Percentiles rank a stretch among this genome's conserved stretches.
Conservation (phyloP, 257 asterid genomes). For the Striga asiatica region DNA sequence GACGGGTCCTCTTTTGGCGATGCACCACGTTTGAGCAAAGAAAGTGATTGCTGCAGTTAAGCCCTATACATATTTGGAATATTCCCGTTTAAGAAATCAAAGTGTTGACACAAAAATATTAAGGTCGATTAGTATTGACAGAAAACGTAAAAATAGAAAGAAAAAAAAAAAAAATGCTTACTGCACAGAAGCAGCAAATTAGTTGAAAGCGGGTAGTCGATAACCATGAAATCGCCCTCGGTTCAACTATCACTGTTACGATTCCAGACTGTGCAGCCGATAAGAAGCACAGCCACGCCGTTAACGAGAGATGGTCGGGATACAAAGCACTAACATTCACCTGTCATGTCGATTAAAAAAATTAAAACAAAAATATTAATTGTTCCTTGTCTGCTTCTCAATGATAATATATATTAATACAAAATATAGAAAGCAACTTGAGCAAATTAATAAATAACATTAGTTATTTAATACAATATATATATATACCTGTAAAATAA, state of each 20-base stretch:
- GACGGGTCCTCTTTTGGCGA: conserved; percentile 38
- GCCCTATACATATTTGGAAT: no score
- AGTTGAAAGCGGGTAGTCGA: conserved; percentile 20
- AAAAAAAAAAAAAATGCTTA: neutral
- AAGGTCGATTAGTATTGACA: no score
- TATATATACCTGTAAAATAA: conserved; percentile 23
- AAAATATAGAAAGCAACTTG: no score
- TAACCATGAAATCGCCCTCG: conserved; percentile 17
- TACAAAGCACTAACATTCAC: conserved; percentile 16
- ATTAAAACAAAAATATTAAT: neutral
- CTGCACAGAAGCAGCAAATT: conserved; percentile 23
- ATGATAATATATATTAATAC: no score
- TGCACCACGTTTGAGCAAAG: conserved; percentile 50
- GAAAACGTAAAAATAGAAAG: no score
- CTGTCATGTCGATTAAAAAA: neutral
- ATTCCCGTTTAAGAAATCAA: no score
- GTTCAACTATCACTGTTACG: conserved; percentile 17
- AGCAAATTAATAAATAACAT: no score
- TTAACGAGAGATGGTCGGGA: conserved; percentile 27
- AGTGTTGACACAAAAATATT: no score
- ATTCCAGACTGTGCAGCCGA: conserved; percentile 26
- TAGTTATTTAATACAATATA: no score
- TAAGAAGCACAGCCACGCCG: conserved; percentile 38
- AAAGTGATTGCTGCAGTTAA: conserved; percentile 29
- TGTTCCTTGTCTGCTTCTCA: no score